These are phyloP conservation scores for Cystobasidium slooffiae DNA, from an alignment of 1,284 basidiomycete genomes.

Conservation along the genomic window DNA sequence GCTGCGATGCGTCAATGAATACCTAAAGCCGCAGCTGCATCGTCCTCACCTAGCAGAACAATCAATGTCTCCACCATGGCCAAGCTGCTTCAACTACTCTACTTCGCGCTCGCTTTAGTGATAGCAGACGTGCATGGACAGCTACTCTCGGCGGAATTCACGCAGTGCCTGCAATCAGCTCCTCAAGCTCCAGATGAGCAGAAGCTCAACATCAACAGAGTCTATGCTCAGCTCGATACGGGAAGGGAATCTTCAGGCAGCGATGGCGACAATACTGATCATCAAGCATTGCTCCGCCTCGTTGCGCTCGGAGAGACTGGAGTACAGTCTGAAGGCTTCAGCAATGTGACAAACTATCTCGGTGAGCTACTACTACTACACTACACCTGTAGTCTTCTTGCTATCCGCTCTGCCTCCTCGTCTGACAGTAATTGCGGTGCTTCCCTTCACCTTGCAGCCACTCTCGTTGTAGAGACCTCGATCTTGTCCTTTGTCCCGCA, in stretches of 20 bases:
- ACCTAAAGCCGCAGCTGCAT: not conserved
- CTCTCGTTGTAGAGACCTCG: constrained; percentile 60
- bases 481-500: constrained; percentile 76
- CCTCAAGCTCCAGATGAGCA: constrained; percentile 42
- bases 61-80: not conserved
- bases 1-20: not conserved
- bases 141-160: constrained; percentile 30
- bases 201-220: constrained; percentile 45
- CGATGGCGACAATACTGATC: constrained; percentile 10
- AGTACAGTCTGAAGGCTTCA: constrained; percentile 47
- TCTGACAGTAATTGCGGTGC: no score
- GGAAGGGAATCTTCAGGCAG: constrained; percentile 42
- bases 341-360: constrained; percentile 48
- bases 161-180: constrained; percentile 44
- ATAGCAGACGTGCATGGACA: constrained; percentile 10
- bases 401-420: no score
- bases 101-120: not conserved
- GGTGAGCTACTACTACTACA: constrained; percentile 13
- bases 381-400: not conserved
- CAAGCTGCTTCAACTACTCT: not conserved
- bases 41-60: not conserved
- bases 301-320: constrained; percentile 48
- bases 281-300: constrained; percentile 46
- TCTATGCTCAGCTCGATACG: constrained; percentile 50
- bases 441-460: constrained; percentile 41